These are phyloP conservation scores for Sanghuangporus baumii DNA, from an alignment of 1,284 basidiomycete species.

Conservation along the genomic window DNA sequence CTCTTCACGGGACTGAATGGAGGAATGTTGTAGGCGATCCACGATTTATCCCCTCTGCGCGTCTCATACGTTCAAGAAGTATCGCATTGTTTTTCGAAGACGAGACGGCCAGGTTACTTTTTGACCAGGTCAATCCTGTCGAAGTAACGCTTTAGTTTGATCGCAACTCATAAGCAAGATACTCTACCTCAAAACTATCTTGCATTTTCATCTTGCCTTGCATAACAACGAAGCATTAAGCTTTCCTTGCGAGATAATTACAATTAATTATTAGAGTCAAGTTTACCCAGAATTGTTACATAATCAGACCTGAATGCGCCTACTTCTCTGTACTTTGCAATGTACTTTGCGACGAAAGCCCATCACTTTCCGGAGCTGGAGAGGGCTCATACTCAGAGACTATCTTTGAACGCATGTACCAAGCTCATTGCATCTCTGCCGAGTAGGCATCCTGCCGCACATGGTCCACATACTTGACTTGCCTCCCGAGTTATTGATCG, in stretches of 20 bases:
- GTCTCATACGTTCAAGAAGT: background rate
- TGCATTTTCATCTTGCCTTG: too few relatives aligned
- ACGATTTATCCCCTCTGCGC: background rate
- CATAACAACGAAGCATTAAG: too few relatives aligned
- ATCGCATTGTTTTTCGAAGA: background rate
- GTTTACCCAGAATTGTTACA: too few relatives aligned
- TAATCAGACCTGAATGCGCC: too few relatives aligned
- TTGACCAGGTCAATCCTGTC: background rate
- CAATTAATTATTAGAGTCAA: too few relatives aligned
- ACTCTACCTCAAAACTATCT: background rate
- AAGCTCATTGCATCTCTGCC: background rate
- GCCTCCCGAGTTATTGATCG: slow-evolving; percentile 2
- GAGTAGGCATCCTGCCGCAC: background rate
- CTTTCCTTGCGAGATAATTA: too few relatives aligned
- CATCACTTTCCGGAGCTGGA: too few relatives aligned
- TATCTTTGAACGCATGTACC: background rate
- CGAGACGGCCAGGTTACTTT: background rate
- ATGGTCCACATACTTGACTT: background rate
- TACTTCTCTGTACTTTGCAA: too few relatives aligned
- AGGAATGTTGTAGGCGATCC: background rate
- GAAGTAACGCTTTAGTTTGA: background rate
- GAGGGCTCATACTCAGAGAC: too few relatives aligned
- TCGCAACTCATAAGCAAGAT: background rate
- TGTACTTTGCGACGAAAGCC: too few relatives aligned
- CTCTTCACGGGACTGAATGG: slow-evolving; percentile 2